A percentile compares a stretch with the other conserved stretches of the same genome.
Evolutionary conservation across 495 filamentous ascomycete genomes (phyloP).

Genomic region (Neurospora intermedia): DNA sequence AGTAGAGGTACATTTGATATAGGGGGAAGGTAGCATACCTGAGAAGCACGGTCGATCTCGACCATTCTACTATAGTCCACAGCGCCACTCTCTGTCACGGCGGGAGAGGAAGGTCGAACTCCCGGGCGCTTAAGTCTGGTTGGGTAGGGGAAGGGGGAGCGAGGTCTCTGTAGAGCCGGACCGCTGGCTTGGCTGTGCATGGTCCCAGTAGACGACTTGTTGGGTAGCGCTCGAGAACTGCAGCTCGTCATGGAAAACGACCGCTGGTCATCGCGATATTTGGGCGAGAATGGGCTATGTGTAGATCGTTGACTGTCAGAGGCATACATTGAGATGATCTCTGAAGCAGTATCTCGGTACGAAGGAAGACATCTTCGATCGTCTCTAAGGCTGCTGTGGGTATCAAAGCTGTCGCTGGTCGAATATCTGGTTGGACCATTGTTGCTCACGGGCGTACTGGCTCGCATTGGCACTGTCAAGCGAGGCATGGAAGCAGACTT

Average conservation of each 20-base stretch:
- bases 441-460: neutral
- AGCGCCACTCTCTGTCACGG: constrained; percentile 39
- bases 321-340: constrained; percentile 38
- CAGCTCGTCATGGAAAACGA: constrained; percentile 52
- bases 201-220: constrained; percentile 43
- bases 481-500: neutral
- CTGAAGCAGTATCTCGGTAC: constrained; percentile 32
- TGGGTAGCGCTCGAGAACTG: constrained; percentile 37
- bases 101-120: constrained; percentile 53
- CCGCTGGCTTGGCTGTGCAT: constrained; percentile 32
- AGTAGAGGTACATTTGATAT: neutral
- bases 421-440: neutral
- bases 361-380: constrained; percentile 28
- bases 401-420: neutral
- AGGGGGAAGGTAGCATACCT: constrained; percentile 20
- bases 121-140: constrained; percentile 54
- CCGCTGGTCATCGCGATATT: constrained; percentile 32
- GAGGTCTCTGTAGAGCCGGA: constrained; percentile 38
- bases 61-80: constrained; percentile 41
- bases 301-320: constrained; percentile 33
- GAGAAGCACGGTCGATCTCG: constrained; percentile 35
- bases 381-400: constrained; percentile 5
- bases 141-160: constrained; percentile 54
- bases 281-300: constrained; percentile 27
- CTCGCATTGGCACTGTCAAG: neutral